Evolutionary conservation across 495 filamentous ascomycete genomes (phyloP).

Genomic region (Cryomyces minteri): DNA sequence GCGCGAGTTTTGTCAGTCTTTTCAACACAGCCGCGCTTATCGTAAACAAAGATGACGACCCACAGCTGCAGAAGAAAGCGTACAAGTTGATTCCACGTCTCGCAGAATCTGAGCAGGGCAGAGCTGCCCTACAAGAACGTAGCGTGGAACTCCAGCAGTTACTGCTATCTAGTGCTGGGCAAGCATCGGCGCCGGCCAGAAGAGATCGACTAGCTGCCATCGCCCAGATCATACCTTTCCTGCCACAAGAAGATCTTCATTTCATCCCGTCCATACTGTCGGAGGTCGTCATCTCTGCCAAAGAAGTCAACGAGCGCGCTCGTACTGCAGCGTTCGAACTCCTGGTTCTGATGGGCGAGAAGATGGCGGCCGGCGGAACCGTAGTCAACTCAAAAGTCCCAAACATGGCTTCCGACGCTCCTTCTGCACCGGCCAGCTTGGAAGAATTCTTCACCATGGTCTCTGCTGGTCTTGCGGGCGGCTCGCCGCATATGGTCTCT

Average conservation of each 20-base stretch:
- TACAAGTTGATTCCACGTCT: slow-evolving; percentile 92
- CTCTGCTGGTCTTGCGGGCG: slow-evolving; percentile 79
- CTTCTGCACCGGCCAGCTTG: slow-evolving; percentile 54
- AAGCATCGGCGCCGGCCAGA: slow-evolving; percentile 65
- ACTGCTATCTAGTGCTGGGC: slow-evolving; percentile 57
- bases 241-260: slow-evolving; percentile 59
- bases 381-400: slow-evolving; percentile 73
- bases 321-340: slow-evolving; percentile 78
- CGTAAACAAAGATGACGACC: slow-evolving; percentile 56
- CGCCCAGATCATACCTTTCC: slow-evolving; percentile 51
- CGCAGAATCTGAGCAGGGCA: slow-evolving; percentile 57
- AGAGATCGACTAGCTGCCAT: slow-evolving; percentile 69
- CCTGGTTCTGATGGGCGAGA: slow-evolving; percentile 71
- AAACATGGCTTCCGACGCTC: slow-evolving; percentile 63
- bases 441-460: slow-evolving; percentile 99
- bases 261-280: slow-evolving; percentile 85
- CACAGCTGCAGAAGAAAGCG: slow-evolving; percentile 97
- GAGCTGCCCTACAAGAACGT: slow-evolving; percentile 49
- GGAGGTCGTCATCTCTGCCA: slow-evolving; percentile 85
- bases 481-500: slow-evolving; percentile 85
- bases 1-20: slow-evolving; percentile 58
- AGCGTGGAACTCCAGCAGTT: slow-evolving; percentile 59
- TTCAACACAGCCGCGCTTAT: slow-evolving; percentile 71
- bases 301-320: slow-evolving; percentile 92
- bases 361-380: slow-evolving; percentile 52